Base-by-base conservation (phyloP, 2,329 filamentous ascomycete genomes). In the Cytospora piceae region DNA sequence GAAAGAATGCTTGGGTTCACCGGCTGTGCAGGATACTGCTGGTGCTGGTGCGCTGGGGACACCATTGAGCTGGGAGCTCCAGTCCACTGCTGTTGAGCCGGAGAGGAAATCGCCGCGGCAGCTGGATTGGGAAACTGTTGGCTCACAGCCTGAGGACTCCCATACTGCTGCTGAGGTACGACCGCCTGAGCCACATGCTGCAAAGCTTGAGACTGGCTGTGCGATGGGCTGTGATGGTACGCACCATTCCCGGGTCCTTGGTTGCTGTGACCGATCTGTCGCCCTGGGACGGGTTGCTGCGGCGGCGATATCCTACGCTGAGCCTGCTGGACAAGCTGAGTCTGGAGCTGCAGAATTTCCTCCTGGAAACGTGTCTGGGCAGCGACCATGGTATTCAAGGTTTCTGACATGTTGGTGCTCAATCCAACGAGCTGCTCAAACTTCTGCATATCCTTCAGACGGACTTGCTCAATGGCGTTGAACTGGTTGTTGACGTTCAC, bases 371-470 rank as follows among this genome's bases (percentile, higher is more conserved):
- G 84, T 4, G 85, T 78, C 77, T 94, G 91, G 1, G 85, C 84
- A 6, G 85, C 78, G 6, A 88, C 88, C 88, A 94, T 88, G 15
- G 85, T 85, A 49, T 87, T 85, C 29, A 94, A 83, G 54, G 88
- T 91, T 68, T 89, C 86, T 3, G 88, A 85, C 65, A 94, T 81
- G 29, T 86, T 84, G 37, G 84, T 84, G 5, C 92, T 87, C 34
- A 91, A 83, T 17, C 84, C 82, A 9, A 88, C 83, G n/a, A 94
- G 82, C 72, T 91, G 86, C 62, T 91, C 87, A 65, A 94, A 90
- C 82, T 93, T 93, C 70, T 81, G 80, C 61, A 77, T 79, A 63
- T 88, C 84, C 4, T 79, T 78, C 7, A 82, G 80, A 63, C 84
- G 83, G n/a, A 79, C 78, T 69, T 82, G 79, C 72, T 81, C 77